Percentiles rank a stretch among this genome's conserved stretches.
Evolutionary conservation across 106 monocot species (phyloP).

Genomic region (Platanthera guangdongensis): DNA sequence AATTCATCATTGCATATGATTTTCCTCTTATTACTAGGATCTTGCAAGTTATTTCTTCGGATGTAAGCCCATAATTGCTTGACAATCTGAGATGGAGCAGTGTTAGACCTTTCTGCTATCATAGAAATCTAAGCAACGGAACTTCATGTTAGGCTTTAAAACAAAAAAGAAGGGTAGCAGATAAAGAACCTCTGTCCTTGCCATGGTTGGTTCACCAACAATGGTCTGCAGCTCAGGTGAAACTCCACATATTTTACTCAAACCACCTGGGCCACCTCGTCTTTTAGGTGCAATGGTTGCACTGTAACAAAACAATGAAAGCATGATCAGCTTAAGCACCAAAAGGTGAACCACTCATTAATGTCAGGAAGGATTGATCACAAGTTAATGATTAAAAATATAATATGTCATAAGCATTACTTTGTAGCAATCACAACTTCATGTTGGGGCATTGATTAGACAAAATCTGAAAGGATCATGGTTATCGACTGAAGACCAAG

Average conservation of each 20-base stretch:
- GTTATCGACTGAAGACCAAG: no score
- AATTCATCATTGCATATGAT: slow-evolving; percentile 93
- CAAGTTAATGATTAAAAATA: no score
- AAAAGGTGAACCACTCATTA: neutral
- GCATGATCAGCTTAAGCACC: neutral
- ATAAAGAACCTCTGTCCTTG: slow-evolving; percentile 66
- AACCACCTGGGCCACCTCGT: slow-evolving; percentile 83
- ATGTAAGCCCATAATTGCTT: slow-evolving; percentile 95
- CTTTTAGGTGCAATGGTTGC: slow-evolving; percentile 48
- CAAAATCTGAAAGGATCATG: no score
- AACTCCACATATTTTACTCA: slow-evolving; percentile 91
- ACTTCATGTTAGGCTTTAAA: neutral
- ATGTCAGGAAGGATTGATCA: neutral
- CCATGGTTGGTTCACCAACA: slow-evolving; percentile 91
- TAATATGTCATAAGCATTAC: no score
- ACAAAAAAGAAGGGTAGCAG: neutral
- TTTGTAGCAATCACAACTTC: no score
- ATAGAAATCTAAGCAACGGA: neutral
- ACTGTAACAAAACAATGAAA: slow-evolving; percentile 20
- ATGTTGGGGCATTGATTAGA: no score
- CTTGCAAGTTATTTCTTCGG: slow-evolving; percentile 83
- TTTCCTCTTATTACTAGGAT: slow-evolving; percentile 90
- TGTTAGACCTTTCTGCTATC: neutral
- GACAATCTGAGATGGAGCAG: slow-evolving; percentile 55
- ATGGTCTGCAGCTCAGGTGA: slow-evolving; percentile 80